phyloP scores from a whole-genome alignment of 371 early-diverging fungal genomes.

The Mortierella sp. region DNA sequence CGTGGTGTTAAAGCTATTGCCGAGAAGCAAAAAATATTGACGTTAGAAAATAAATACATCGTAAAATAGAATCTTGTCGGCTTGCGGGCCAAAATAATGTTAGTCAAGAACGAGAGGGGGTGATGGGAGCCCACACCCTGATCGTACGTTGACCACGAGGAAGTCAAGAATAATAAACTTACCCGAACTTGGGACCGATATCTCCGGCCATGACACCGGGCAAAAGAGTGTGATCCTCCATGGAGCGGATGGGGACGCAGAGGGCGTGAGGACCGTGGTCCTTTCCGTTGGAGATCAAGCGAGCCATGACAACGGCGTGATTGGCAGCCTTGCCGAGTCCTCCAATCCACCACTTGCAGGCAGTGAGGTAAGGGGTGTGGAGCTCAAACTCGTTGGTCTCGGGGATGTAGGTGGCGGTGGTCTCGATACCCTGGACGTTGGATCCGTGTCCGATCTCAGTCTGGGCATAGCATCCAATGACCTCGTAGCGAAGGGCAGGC shows the following conservation, averaged over 20 bases:
- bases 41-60: constrained; percentile 4
- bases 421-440: constrained; percentile 94
- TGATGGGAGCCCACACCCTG: background rate
- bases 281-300: constrained; percentile 82
- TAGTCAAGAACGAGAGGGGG: background rate
- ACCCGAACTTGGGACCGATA: constrained; percentile 82
- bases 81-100: constrained; percentile 28
- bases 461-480: constrained; percentile 94
- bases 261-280: constrained; percentile 86
- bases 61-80: background rate
- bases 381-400: constrained; percentile 89
- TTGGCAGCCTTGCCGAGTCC: constrained; percentile 89
- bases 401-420: constrained; percentile 91
- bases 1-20: constrained; percentile 75
- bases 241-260: constrained; percentile 74
- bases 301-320: constrained; percentile 90
- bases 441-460: constrained; percentile 93
- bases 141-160: background rate
- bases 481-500: constrained; percentile 80
- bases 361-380: constrained; percentile 91
- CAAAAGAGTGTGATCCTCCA: constrained; percentile 67
- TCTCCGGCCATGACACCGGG: constrained; percentile 81
- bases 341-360: constrained; percentile 98
- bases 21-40: background rate
- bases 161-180: constrained; percentile 76